These are phyloP conservation scores for Dipodascopsis tothii DNA, from an alignment of 805 yeast species.

Conservation along the genomic window DNA sequence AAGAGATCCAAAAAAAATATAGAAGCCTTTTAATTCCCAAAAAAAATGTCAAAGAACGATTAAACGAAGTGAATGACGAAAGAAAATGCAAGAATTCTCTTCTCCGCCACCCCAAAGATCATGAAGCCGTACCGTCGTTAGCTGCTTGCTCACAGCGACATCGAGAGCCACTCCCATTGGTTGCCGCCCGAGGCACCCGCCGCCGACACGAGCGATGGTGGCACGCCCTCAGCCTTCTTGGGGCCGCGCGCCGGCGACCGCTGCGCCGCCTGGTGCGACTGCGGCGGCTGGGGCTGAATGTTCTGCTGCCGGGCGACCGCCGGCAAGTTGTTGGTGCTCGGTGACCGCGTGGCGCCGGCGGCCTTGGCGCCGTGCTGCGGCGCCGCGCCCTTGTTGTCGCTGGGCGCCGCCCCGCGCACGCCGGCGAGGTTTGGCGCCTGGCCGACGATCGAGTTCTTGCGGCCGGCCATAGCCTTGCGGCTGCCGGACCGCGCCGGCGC, in stretches of 20 bases:
- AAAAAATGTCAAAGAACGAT: too few species aligned
- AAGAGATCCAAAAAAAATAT: too few species aligned
- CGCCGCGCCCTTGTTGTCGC: not conserved
- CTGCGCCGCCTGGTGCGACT: not conserved
- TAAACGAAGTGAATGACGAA: too few species aligned
- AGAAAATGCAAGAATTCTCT: too few species aligned
- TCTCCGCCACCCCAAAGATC: too few species aligned
- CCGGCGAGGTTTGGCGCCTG: not conserved
- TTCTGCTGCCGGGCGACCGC: slow-evolving; percentile 3
- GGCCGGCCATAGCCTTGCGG: slow-evolving; percentile 6
- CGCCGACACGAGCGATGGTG: not conserved
- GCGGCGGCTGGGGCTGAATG: not conserved
- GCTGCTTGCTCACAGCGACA: slow-evolving; percentile 30
- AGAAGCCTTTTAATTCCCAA: too few species aligned
- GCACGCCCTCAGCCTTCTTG: not conserved
- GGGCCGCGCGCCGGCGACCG: not conserved
- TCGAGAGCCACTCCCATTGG: slow-evolving; percentile 32
- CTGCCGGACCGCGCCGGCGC: slow-evolving; percentile 5
- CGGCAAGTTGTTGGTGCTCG: not conserved
- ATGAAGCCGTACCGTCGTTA: too few species aligned
- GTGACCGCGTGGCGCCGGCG: not conserved
- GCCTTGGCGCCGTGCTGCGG: not conserved
- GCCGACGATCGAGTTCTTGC: slow-evolving; percentile 14
- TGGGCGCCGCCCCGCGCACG: not conserved
- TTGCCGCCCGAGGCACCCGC: slow-evolving; percentile 14